A percentile compares a stretch with the other conserved stretches of the same genome.
These are phyloP conservation scores for Plasmodium billcollinsi DNA, from an alignment of 169 alveolate species.

Conservation along the genomic window DNA sequence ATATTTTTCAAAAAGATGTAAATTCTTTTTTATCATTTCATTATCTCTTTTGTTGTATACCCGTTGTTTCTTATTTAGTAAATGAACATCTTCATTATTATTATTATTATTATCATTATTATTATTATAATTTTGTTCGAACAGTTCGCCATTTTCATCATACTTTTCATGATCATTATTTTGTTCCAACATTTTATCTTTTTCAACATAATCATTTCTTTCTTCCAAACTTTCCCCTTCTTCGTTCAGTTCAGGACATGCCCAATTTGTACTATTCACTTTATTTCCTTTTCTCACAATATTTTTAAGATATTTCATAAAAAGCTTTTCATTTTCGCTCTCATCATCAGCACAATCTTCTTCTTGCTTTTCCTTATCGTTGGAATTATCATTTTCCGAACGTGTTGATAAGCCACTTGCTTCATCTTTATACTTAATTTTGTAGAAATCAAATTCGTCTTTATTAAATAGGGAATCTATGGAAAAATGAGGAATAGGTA, in stretches of 20 bases:
- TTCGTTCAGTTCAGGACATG: background rate
- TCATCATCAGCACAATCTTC: constrained; percentile 16
- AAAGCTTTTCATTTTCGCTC: constrained; percentile 65
- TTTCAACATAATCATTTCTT: too few species aligned
- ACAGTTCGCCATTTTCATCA: too few species aligned
- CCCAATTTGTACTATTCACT: background rate
- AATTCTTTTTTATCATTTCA: background rate
- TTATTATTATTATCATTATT: too few species aligned
- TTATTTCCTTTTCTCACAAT: constrained; percentile 15
- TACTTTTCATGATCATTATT: too few species aligned
- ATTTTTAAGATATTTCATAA: constrained; percentile 58
- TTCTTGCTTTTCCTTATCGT: background rate
- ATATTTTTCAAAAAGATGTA: constrained; percentile 59
- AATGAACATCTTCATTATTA: background rate
- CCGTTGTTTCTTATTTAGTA: too few species aligned
- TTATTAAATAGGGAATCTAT: constrained; percentile 19
- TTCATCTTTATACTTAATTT: constrained; percentile 17
- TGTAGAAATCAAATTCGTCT: constrained; percentile 60
- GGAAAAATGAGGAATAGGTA: constrained; percentile 67
- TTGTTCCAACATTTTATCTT: too few species aligned
- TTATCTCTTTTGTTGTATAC: background rate
- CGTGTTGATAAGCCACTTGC: background rate
- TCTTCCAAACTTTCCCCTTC: background rate
- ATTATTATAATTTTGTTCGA: too few species aligned
- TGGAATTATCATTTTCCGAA: background rate